A percentile compares a stretch with the other conserved stretches of the same genome.
Conservation (phyloP, 345 rosid species). For the Gossypium mustelinum region DNA sequence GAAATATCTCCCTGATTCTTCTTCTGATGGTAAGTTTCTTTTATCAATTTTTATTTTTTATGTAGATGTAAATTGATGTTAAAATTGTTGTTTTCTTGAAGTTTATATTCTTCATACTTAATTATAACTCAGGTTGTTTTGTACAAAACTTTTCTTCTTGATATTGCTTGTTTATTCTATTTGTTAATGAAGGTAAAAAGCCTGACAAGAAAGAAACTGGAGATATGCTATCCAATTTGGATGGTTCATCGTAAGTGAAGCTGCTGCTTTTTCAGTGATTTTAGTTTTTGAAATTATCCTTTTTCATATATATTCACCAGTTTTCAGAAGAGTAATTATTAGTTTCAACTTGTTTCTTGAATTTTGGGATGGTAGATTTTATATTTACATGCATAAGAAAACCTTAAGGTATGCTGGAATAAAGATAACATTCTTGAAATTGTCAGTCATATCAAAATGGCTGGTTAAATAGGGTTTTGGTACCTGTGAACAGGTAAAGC, state of each 20-base stretch:
- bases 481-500: not conserved
- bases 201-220: constrained; percentile 88
- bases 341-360: not conserved
- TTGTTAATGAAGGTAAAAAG: constrained; percentile 64
- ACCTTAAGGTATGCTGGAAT: too few relatives aligned
- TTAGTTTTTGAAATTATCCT: not conserved
- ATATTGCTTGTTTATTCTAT: constrained; percentile 7
- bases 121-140: not conserved
- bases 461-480: not conserved
- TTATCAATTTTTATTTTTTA: constrained; percentile 8
- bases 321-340: not conserved
- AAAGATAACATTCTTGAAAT: not conserved
- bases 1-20: constrained; percentile 87
- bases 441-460: not conserved
- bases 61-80: not conserved
- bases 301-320: not conserved
- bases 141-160: constrained; percentile 5
- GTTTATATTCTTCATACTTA: not conserved
- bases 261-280: constrained; percentile 3
- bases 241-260: constrained; percentile 86
- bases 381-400: not conserved
- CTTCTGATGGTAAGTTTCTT: constrained; percentile 72
- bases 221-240: constrained; percentile 72
- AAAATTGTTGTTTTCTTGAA: not conserved
- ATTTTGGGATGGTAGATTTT: constrained; percentile 2